These are phyloP conservation scores for Acephala macrosclerotiorum DNA, from an alignment of 2,329 filamentous ascomycete species.

Conservation along the genomic window DNA sequence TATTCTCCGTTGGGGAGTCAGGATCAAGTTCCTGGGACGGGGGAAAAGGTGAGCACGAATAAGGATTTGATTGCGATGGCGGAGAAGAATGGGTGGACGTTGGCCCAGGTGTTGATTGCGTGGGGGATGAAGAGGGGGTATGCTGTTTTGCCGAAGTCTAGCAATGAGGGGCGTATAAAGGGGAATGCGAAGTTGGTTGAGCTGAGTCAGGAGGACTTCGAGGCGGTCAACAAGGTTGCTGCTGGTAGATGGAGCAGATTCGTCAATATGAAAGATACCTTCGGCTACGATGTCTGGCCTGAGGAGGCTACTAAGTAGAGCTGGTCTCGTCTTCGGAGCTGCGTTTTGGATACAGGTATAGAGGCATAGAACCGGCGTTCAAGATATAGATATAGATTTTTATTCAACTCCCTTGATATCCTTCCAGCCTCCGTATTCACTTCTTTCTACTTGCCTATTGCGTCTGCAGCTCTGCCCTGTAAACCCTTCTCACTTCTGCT, in stretches of 20 bases:
- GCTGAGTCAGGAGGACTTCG: conserved; percentile 67
- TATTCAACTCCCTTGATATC: no score
- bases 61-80: conserved; percentile 66
- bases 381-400: neutral
- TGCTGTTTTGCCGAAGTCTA: conserved; percentile 77
- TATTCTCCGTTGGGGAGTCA: conserved; percentile 74
- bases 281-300: conserved; percentile 76
- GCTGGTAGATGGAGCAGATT: conserved; percentile 73
- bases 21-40: conserved; percentile 68
- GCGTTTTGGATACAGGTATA: conserved; percentile 1
- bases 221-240: conserved; percentile 64
- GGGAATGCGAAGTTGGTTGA: conserved; percentile 73
- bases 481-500: no score
- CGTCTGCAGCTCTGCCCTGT: no score
- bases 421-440: no score
- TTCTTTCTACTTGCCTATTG: no score
- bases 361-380: neutral
- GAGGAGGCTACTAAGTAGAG: conserved; percentile 52
- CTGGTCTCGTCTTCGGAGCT: conserved; percentile 1
- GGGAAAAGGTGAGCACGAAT: conserved; percentile 71
- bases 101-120: conserved; percentile 72
- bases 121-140: conserved; percentile 75
- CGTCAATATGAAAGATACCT: conserved; percentile 84
- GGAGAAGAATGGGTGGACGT: conserved; percentile 67
- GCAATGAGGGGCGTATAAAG: conserved; percentile 72